A percentile compares a stretch with the other conserved stretches of the same genome.
phyloP scores from a whole-genome alignment of 225 moss, liverwort and hornwort species.

The Antitrichia curtipendula region DNA sequence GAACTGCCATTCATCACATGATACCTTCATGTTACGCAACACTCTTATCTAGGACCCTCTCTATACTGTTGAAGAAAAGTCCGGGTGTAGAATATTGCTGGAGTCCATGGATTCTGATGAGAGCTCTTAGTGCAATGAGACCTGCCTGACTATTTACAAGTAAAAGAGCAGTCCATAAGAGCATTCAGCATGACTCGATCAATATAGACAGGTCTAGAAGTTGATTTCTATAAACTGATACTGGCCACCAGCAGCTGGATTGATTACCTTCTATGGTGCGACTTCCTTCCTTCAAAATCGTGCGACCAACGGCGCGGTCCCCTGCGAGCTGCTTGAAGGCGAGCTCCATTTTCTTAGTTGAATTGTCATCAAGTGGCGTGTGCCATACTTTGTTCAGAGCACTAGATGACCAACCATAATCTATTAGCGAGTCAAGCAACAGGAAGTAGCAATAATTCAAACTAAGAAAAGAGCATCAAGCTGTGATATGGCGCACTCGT shows the following conservation, averaged over 20 bases:
- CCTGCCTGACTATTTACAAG: background rate
- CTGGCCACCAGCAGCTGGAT: background rate
- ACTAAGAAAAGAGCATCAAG: background rate
- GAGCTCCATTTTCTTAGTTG: slow-evolving; percentile 36
- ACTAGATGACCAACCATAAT: slow-evolving; percentile 7
- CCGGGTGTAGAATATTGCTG: background rate
- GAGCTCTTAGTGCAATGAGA: background rate
- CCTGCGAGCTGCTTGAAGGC: slow-evolving; percentile 51
- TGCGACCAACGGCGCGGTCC: slow-evolving; percentile 35
- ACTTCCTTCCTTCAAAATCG: slow-evolving; percentile 58
- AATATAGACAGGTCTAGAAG: background rate
- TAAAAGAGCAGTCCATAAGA: background rate
- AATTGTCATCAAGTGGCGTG: slow-evolving; percentile 40
- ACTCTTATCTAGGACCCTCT: background rate
- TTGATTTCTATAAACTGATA: background rate
- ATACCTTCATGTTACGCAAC: background rate
- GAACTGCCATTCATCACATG: slow-evolving; percentile 33
- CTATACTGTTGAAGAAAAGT: background rate
- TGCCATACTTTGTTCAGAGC: slow-evolving; percentile 63
- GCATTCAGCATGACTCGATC: background rate
- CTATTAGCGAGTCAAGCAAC: background rate
- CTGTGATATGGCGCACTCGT: background rate
- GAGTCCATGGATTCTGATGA: background rate
- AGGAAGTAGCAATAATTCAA: background rate
- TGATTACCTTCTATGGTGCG: slow-evolving; percentile 47